phyloP scores from a whole-genome alignment of 306 rosid genomes.

The Inga leiocalycina region DNA sequence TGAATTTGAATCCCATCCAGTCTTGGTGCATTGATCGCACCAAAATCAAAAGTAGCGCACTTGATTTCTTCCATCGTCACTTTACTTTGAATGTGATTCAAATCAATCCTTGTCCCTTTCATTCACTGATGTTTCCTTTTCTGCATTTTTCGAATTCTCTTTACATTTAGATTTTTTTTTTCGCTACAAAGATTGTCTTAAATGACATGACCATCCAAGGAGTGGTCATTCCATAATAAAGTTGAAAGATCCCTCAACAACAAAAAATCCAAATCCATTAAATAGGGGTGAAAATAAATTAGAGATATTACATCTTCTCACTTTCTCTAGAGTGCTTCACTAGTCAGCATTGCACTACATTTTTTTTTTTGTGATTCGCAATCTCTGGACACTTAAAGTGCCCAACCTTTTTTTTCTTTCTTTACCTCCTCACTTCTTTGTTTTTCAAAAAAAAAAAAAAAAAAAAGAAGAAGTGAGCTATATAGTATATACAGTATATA shows the following conservation, averaged over 20 bases:
- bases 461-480: not conserved
- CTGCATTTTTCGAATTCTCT: too few species aligned
- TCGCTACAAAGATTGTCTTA: not conserved
- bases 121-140: too few species aligned
- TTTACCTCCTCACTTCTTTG: too few species aligned
- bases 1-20: too few species aligned
- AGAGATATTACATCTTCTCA: not conserved
- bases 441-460: too few species aligned
- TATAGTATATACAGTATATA: not conserved
- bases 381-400: too few species aligned
- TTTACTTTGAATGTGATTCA: too few species aligned
- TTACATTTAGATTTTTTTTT: too few species aligned
- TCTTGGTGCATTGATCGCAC: too few species aligned
- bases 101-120: too few species aligned
- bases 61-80: too few species aligned
- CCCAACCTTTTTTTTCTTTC: not conserved
- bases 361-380: not conserved
- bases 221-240: not conserved
- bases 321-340: not conserved
- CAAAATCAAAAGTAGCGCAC: too few species aligned
- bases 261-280: constrained; percentile 7
- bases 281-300: not conserved
- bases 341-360: constrained; percentile 11
- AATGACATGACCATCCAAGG: not conserved
- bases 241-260: not conserved